Evolutionary conservation across 2,329 filamentous ascomycete genomes (phyloP), one percentile per base, ranked within the genome.

Genomic region (Paecilomyces sp.): DNA sequence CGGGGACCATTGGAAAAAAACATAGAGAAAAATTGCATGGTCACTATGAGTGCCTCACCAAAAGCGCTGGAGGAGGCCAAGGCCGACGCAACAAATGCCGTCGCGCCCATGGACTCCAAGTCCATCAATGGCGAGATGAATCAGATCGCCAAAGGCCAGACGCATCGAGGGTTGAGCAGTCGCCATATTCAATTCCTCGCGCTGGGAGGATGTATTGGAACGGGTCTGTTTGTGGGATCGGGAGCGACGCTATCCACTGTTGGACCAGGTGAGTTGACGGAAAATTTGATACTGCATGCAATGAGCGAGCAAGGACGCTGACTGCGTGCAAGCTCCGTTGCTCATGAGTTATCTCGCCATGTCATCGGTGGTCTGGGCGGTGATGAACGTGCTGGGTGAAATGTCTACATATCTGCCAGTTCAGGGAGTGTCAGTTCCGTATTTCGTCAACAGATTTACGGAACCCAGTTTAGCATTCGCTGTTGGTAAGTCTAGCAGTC

Each of bases 381-480:
- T 78, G n/a, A 77, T 78, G 70, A 75, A 77, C 57, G 67, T 69
- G 11, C 65, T 85, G 34, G 83, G 81, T 57, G 84, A 86, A 71
- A 84, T 86, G 80, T 80, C 79, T 57, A 79, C 82, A 6, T 84
- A 82, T 61, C 74, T 85, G 25, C 83, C 83, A 3, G 73, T 85
- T 56, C 76, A 65, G 7, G 75, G 81, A 34, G 78, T 81, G 53
- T 80, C 81, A 15, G 81, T 85, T 52, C 83, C 83, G 50, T 81
- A 84, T 62, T 79, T 83, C 56, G 81, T 80, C 58, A 76, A 74
- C 15, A 79, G 83, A 18, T 85, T 82, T 62, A 78, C 83, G 31
- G 83, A 86, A 65, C 80, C 81, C 2, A 81, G 81, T 13, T 71
- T 87, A 36, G 84, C 83, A 12, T 85, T 85, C 62, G 80, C 71